A percentile compares a stretch with the other conserved stretches of the same genome.
phyloP scores from a whole-genome alignment of 495 filamentous ascomycete genomes.

The Aspergillus nidulans region DNA sequence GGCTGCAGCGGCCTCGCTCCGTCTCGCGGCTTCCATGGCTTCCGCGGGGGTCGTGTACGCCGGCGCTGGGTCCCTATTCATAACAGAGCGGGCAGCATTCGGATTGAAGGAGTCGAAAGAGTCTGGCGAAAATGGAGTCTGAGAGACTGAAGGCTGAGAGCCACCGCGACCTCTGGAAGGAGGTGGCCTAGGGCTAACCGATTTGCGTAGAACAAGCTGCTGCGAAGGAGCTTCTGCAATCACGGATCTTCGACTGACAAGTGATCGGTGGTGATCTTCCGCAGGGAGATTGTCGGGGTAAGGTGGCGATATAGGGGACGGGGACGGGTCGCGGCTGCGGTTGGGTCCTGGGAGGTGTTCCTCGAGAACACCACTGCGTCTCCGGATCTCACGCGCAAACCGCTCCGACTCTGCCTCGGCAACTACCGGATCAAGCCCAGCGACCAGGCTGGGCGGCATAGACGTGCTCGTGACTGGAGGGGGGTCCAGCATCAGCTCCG shows the following conservation, averaged over 20 bases:
- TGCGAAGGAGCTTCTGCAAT: background rate
- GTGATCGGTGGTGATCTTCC: conserved; percentile 19
- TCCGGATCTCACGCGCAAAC: conserved; percentile 22
- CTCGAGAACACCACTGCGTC: conserved; percentile 31
- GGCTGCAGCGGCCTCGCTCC: conserved; percentile 30
- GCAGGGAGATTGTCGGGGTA: conserved; percentile 32
- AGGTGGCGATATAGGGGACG: conserved; percentile 17
- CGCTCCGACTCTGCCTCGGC: conserved; percentile 53
- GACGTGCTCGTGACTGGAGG: conserved; percentile 31
- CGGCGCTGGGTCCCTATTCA: conserved; percentile 27
- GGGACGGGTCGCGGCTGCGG: conserved; percentile 20
- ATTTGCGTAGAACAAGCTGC: conserved; percentile 11
- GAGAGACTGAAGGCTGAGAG: conserved; percentile 75
- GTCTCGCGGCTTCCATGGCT: conserved; percentile 34
- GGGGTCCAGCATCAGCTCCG: conserved; percentile 16
- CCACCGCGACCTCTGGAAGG: conserved; percentile 18
- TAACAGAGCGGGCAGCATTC: conserved; percentile 29
- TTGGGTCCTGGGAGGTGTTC: conserved; percentile 25
- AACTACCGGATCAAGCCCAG: conserved; percentile 60
- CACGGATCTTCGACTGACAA: conserved; percentile 9
- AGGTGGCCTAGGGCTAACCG: conserved; percentile 16
- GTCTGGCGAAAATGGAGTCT: conserved; percentile 83
- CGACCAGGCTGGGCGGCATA: conserved; percentile 64
- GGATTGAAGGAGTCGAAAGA: conserved; percentile 55
- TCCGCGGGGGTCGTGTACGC: conserved; percentile 43